A percentile compares a stretch with the other conserved stretches of the same genome.
Evolutionary conservation across 1,284 basidiomycete genomes (phyloP).

Genomic region (Cystobasidiaceae sp.): DNA sequence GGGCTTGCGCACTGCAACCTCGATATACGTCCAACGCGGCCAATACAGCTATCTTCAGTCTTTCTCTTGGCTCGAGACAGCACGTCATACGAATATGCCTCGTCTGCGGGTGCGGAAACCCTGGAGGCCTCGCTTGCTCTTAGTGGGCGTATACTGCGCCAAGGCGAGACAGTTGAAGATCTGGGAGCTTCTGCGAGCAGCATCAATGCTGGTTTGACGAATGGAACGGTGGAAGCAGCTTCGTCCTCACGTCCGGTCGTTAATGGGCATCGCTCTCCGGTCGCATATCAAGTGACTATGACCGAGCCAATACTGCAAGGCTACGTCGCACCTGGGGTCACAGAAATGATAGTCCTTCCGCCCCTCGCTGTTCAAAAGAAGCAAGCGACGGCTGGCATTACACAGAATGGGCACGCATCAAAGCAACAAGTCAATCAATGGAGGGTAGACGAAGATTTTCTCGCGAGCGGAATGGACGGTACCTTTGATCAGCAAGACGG

Average conservation of each 20-base stretch:
- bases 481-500: constrained; percentile 37
- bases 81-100: not conserved
- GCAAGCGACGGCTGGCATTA: not conserved
- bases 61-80: constrained; percentile 9
- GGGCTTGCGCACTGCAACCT: not conserved
- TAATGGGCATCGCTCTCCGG: too few species aligned
- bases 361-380: constrained; percentile 32
- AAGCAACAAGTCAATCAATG: constrained; percentile 41
- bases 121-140: constrained; percentile 15
- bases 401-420: not conserved
- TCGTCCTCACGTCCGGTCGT: too few species aligned
- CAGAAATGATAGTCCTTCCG: constrained; percentile 58
- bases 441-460: constrained; percentile 65
- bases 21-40: not conserved
- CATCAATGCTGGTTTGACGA: too few species aligned
- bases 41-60: constrained; percentile 10
- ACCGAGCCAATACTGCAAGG: constrained; percentile 69
- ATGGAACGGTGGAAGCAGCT: too few species aligned
- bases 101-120: not conserved
- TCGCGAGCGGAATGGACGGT: constrained; percentile 54
- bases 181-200: too few species aligned
- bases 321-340: constrained; percentile 52
- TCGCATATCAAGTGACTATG: constrained; percentile 44
- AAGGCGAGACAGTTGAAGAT: constrained; percentile 32
- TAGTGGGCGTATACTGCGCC: constrained; percentile 34